A percentile compares a stretch with the other conserved stretches of the same genome.
Conservation (phyloP, 306 rosid genomes). For the Malus orientalis region DNA sequence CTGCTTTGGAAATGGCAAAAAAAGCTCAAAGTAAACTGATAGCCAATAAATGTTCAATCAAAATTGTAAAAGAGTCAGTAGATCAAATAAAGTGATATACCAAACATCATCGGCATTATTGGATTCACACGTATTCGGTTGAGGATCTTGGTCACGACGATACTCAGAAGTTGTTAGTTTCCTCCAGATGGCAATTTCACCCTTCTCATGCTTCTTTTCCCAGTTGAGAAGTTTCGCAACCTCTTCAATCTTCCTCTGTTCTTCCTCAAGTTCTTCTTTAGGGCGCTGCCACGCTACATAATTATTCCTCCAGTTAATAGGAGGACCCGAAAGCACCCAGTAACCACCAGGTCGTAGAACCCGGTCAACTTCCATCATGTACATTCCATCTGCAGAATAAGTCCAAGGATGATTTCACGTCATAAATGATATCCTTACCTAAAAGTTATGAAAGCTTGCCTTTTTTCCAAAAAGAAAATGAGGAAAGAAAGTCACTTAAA, state of each 20-base stretch:
- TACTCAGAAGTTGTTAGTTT: conserved; percentile 36
- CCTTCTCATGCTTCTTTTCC: conserved; percentile 81
- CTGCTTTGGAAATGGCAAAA: background rate
- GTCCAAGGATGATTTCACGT: background rate
- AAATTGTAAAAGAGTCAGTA: background rate
- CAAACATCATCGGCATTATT: conserved; percentile 40
- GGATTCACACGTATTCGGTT: conserved; percentile 36
- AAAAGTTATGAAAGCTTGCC: background rate
- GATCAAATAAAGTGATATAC: conserved; percentile 25
- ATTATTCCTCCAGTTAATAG: conserved; percentile 58
- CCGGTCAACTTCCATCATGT: conserved; percentile 83
- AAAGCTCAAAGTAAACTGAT: background rate
- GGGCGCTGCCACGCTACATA: conserved; percentile 63
- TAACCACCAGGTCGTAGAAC: conserved; percentile 89
- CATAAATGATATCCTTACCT: background rate
- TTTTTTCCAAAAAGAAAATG: background rate
- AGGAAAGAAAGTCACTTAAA: background rate
- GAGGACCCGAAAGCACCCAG: conserved; percentile 85
- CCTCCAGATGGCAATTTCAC: conserved; percentile 75
- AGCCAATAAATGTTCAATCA: background rate
- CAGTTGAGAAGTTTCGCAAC: conserved; percentile 63
- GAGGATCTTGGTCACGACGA: conserved; percentile 38
- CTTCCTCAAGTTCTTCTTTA: conserved; percentile 59
- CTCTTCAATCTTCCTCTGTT: conserved; percentile 70
- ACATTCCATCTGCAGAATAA: conserved; percentile 57